phyloP scores from a whole-genome alignment of 1,284 basidiomycete species.

The Cutaneotrichosporon cutaneum region DNA sequence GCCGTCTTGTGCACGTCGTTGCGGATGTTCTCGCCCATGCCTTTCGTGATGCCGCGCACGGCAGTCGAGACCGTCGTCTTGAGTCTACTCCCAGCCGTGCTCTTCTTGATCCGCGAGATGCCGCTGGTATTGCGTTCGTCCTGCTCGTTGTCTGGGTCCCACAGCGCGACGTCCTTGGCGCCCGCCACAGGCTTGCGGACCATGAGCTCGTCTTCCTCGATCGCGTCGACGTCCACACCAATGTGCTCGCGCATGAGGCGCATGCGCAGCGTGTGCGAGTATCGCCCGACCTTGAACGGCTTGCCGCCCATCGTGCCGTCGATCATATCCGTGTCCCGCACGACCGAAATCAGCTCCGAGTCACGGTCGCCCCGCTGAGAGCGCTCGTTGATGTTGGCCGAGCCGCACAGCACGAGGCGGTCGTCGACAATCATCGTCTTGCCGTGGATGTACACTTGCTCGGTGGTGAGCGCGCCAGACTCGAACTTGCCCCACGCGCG shows the following conservation, averaged over 20 bases:
- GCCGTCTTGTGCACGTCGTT: slow-evolving; percentile 52
- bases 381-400: slow-evolving; percentile 97
- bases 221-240: slow-evolving; percentile 88
- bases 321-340: slow-evolving; percentile 96
- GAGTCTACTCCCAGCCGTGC: slow-evolving; percentile 37
- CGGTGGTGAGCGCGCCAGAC: slow-evolving; percentile 80
- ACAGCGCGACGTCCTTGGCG: slow-evolving; percentile 62
- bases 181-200: slow-evolving; percentile 59
- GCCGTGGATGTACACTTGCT: slow-evolving; percentile 88
- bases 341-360: slow-evolving; percentile 88
- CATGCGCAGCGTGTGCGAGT: slow-evolving; percentile 89
- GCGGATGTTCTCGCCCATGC: slow-evolving; percentile 48
- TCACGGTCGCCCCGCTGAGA: slow-evolving; percentile 94
- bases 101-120: slow-evolving; percentile 50
- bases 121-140: slow-evolving; percentile 38
- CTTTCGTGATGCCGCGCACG: slow-evolving; percentile 42
- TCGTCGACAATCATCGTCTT: slow-evolving; percentile 93
- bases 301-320: slow-evolving; percentile 88
- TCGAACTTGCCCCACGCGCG: slow-evolving; percentile 92
- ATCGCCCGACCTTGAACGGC: slow-evolving; percentile 93
- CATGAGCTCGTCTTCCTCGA: slow-evolving; percentile 74
- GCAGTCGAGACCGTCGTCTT: slow-evolving; percentile 39
- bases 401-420: slow-evolving; percentile 92
- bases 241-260: slow-evolving; percentile 96
- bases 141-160: slow-evolving; percentile 81